Evolutionary conservation across 2,329 filamentous ascomycete species (phyloP).

Genomic region (Lojkania enalia): DNA sequence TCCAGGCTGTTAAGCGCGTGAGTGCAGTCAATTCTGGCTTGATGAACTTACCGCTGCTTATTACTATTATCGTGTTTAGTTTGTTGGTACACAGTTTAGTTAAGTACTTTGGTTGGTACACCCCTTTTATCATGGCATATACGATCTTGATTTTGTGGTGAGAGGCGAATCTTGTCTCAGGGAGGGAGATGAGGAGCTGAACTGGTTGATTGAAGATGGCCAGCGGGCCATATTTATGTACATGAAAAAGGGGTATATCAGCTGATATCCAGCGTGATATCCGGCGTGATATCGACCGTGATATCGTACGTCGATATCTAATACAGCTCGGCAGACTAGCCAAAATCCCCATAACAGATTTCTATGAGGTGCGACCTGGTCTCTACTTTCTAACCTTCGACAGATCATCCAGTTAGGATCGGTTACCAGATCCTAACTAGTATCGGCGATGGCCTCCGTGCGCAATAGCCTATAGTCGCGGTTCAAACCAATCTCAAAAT

Average conservation of each 20-base stretch:
- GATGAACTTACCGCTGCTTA: slow-evolving; percentile 48
- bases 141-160: slow-evolving; percentile 30
- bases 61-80: slow-evolving; percentile 30
- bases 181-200: too few relatives aligned
- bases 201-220: too few relatives aligned
- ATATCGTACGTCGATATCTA: too few relatives aligned
- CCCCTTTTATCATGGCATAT: slow-evolving; percentile 38
- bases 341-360: slow-evolving; percentile 41
- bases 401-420: slow-evolving; percentile 46
- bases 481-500: slow-evolving; percentile 40
- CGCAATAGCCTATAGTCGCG: slow-evolving; percentile 38
- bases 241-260: too few relatives aligned
- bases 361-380: slow-evolving; percentile 48
- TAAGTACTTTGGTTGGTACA: slow-evolving; percentile 39
- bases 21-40: slow-evolving; percentile 46
- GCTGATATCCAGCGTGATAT: too few relatives aligned
- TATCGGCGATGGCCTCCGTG: slow-evolving; percentile 37
- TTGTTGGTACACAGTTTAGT: slow-evolving; percentile 18
- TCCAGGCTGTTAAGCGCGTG: slow-evolving; percentile 47
- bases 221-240: too few relatives aligned
- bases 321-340: too few relatives aligned
- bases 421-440: slow-evolving; percentile 53
- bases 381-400: slow-evolving; percentile 45
- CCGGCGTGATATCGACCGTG: too few relatives aligned
- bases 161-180: too few relatives aligned